Conservation (phyloP, 345 rosid genomes). For the Euclidium syriacum region DNA sequence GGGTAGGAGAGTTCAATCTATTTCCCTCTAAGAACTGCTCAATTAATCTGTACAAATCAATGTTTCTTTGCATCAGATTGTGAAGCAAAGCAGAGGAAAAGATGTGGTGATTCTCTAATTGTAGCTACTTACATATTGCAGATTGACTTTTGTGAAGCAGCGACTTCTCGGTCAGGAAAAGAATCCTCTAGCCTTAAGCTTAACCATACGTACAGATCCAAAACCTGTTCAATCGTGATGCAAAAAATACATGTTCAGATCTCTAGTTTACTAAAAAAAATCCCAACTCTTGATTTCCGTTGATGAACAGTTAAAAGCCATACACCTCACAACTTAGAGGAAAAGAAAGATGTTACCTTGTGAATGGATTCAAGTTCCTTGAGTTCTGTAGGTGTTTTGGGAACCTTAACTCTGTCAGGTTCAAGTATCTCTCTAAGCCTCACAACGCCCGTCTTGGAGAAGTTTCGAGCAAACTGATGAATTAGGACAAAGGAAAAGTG, state of each 20-base stretch:
- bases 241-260: background rate
- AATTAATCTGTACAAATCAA: conserved; percentile 51
- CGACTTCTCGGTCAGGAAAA: conserved; percentile 73
- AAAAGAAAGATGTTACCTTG: conserved; percentile 49
- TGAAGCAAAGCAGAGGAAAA: background rate
- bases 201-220: conserved; percentile 93
- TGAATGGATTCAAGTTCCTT: conserved; percentile 92
- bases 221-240: conserved; percentile 42
- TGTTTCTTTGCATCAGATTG: background rate
- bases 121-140: conserved; percentile 63
- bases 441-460: conserved; percentile 61
- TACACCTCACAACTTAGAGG: background rate
- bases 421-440: conserved; percentile 77
- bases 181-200: conserved; percentile 79
- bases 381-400: conserved; percentile 55
- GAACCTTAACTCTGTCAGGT: conserved; percentile 61
- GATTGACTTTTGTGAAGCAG: conserved; percentile 71
- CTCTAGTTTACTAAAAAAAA: background rate
- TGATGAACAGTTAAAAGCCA: background rate
- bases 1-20: conserved; percentile 1
- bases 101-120: background rate
- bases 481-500: background rate
- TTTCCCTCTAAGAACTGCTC: conserved; percentile 72
- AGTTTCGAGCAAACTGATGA: conserved; percentile 68
- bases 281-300: background rate